A percentile compares a stretch with the other conserved stretches of the same genome.
These are phyloP conservation scores for Didymella glomerata DNA, from an alignment of 2,329 filamentous ascomycete genomes.

Conservation along the genomic window DNA sequence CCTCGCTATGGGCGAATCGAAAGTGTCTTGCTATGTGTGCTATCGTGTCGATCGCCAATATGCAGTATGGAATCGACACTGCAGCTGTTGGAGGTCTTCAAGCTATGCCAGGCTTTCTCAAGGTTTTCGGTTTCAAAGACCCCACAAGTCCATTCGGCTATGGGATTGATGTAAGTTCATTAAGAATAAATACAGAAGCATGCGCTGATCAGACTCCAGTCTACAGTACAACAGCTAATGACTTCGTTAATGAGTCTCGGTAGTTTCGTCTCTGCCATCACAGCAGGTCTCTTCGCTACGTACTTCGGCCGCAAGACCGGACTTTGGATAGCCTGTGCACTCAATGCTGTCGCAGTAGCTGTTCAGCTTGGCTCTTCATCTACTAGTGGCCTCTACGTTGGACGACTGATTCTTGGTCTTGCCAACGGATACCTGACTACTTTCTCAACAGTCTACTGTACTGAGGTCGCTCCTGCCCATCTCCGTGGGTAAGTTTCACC, in stretches of 20 bases:
- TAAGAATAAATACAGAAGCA: background rate
- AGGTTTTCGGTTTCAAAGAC: slow-evolving; percentile 59
- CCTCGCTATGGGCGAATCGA: slow-evolving; percentile 43
- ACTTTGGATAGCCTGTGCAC: slow-evolving; percentile 58
- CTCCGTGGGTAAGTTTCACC: slow-evolving; percentile 35
- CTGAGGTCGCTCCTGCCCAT: slow-evolving; percentile 51
- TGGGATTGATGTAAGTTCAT: slow-evolving; percentile 52
- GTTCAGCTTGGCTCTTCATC: slow-evolving; percentile 31
- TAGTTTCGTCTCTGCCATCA: slow-evolving; percentile 60
- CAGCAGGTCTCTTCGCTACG: slow-evolving; percentile 58
- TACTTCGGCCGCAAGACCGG: slow-evolving; percentile 58
- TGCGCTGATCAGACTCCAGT: slow-evolving; percentile 35
- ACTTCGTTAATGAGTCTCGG: slow-evolving; percentile 62
- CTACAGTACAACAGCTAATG: slow-evolving; percentile 63
- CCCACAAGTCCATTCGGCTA: slow-evolving; percentile 50
- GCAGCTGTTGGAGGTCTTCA: slow-evolving; percentile 56
- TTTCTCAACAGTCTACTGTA: slow-evolving; percentile 60
- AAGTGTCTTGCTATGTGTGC: slow-evolving; percentile 60
- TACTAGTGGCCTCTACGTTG: slow-evolving; percentile 51
- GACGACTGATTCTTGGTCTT: slow-evolving; percentile 51
- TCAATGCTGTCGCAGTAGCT: slow-evolving; percentile 54
- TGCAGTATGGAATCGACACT: slow-evolving; percentile 63
- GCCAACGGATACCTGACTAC: slow-evolving; percentile 61
- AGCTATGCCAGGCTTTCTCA: too few species aligned
- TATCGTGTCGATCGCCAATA: slow-evolving; percentile 58